phyloP scores from a whole-genome alignment of 208 protist genomes.

The Trypanosoma mega region DNA sequence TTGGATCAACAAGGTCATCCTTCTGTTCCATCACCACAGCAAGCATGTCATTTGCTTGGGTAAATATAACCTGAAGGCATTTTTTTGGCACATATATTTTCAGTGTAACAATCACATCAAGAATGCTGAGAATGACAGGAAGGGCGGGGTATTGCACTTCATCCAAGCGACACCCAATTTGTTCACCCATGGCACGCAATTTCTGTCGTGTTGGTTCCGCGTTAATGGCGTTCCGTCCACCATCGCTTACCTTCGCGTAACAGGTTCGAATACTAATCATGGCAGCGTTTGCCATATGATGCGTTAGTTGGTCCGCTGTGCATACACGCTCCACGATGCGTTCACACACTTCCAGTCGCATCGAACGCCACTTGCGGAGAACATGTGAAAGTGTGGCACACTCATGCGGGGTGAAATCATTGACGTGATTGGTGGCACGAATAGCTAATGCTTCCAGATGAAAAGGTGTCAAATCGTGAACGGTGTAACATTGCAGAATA shows the following conservation, averaged over 20 bases:
- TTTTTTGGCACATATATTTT: slow-evolving; percentile 91
- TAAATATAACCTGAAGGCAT: slow-evolving; percentile 68
- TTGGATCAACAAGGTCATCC: slow-evolving; percentile 73
- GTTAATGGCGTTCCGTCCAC: slow-evolving; percentile 78
- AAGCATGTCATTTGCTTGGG: slow-evolving; percentile 69
- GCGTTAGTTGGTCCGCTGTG: slow-evolving; percentile 72
- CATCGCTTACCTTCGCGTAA: slow-evolving; percentile 73
- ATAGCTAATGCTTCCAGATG: slow-evolving; percentile 75
- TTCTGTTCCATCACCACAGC: slow-evolving; percentile 61
- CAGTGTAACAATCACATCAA: slow-evolving; percentile 81
- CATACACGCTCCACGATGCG: slow-evolving; percentile 79
- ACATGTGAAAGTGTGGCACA: slow-evolving; percentile 80
- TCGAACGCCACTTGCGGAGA: slow-evolving; percentile 72
- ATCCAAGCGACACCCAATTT: slow-evolving; percentile 72
- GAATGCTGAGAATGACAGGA: slow-evolving; percentile 51
- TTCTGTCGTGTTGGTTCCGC: slow-evolving; percentile 85
- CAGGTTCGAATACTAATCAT: slow-evolving; percentile 72
- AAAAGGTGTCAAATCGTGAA: slow-evolving; percentile 78
- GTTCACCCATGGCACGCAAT: slow-evolving; percentile 84
- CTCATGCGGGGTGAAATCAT: slow-evolving; percentile 84
- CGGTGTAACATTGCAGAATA: slow-evolving; percentile 88
- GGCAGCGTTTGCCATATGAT: slow-evolving; percentile 77
- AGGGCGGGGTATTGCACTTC: slow-evolving; percentile 75
- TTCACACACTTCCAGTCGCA: slow-evolving; percentile 87
- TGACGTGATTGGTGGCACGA: slow-evolving; percentile 82